Percentiles rank a stretch among this genome's conserved stretches.
phyloP scores from a whole-genome alignment of 1,284 basidiomycete species.

The Trametes hirsuta region DNA sequence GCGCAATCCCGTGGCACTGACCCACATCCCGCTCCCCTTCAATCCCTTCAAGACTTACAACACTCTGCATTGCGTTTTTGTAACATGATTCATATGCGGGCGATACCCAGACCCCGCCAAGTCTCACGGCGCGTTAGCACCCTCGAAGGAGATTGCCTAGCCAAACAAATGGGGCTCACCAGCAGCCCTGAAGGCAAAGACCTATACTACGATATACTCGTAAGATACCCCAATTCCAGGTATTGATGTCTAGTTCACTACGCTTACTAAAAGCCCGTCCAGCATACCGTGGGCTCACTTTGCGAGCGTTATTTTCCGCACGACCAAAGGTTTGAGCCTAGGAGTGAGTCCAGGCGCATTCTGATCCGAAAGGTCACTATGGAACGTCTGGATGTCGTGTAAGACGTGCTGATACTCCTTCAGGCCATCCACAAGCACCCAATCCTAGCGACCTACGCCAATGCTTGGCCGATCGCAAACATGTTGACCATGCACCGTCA shows the following conservation, averaged over 20 bases:
- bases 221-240: background rate
- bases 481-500: constrained; percentile 11
- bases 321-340: background rate
- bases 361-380: constrained; percentile 5
- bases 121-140: constrained; percentile 5
- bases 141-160: constrained; percentile 1
- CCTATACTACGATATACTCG: constrained; percentile 14
- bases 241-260: background rate
- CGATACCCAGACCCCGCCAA: constrained; percentile 1
- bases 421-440: constrained; percentile 3
- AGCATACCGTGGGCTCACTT: constrained; percentile 8
- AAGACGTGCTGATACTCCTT: background rate
- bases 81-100: background rate
- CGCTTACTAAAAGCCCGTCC: background rate
- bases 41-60: no score
- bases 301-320: constrained; percentile 11
- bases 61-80: background rate
- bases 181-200: background rate
- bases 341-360: background rate
- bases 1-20: no score
- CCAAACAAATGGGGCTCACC: constrained; percentile 16
- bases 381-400: no score
- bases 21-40: no score
- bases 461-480: constrained; percentile 8
- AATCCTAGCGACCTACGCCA: background rate